Base-by-base conservation (phyloP, 2,329 filamentous ascomycete genomes). In the Botrytis porri region DNA sequence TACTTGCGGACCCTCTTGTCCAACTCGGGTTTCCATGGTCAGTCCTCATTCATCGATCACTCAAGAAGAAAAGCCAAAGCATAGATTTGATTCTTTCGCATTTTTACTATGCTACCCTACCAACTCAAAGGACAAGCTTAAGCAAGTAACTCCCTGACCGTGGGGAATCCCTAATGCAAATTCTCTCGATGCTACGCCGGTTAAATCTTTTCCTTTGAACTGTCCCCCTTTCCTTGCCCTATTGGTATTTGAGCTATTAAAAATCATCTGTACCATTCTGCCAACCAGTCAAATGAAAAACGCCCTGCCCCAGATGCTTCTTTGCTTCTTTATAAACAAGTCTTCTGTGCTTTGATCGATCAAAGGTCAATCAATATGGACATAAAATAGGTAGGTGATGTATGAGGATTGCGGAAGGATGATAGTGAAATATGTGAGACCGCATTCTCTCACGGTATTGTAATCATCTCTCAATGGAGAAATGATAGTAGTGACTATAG, bases 91-190 rank as follows among this genome's bases (percentile, higher is more conserved):
- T 41, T 39, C 48, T 59, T 41, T 69, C 37, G 65, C 65, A 69
- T 57, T 54, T 22, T 57, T 43, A 32, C n/a, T 59, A 69, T 69
- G 65, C 65, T 69, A 69, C 48, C 65, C 37, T 32, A 57, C n/a
- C 48, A 69, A 57, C n/a, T 43, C n/a, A 41, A 67, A 57, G n/a
- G 39, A 57, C 37, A 57, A 32, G 51, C 39, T 54, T 57, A 41
- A 59, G 35, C 54, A 69, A 69, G 35, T 69, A 69, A 59, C 48
- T 69, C 65, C 48, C 48, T 69, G 18, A 57, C 65, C 65, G 20
- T 41, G 65, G 65, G 65, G 48, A 69, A 69, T 69, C 65, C 65
- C 37, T 69, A 41, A 69, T 69, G 65, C 48, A 57, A 43, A 57
- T 43, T 59, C 48, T 69, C 35, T 67, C 35, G 22, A 69, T 57